Percentiles rank a stretch among this genome's conserved stretches.
Evolutionary conservation across 345 rosid genomes (phyloP).

Genomic region (Bretschneidera sinensis): DNA sequence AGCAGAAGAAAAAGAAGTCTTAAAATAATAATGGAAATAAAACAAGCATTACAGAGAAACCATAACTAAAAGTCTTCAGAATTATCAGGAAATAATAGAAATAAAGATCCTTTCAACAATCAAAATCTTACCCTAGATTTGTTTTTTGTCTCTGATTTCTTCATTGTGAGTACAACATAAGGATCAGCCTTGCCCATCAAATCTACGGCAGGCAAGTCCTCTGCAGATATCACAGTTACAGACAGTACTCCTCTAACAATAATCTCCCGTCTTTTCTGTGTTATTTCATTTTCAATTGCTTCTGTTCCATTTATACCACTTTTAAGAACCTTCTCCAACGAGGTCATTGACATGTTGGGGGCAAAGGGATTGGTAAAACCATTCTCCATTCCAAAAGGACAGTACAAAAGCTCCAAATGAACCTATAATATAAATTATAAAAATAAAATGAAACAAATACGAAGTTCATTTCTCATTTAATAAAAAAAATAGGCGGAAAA

Average conservation of each 20-base stretch:
- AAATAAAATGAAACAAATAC: not conserved
- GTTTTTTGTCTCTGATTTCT: conserved; percentile 69
- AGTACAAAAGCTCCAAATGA: conserved; percentile 89
- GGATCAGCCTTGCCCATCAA: conserved; percentile 98
- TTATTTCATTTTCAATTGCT: conserved; percentile 39
- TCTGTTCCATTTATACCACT: conserved; percentile 48
- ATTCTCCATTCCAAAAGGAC: conserved; percentile 71
- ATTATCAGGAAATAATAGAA: not conserved
- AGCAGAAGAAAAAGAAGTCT: conserved; percentile 1
- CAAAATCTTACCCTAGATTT: conserved; percentile 65
- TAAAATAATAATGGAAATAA: no score
- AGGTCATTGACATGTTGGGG: conserved; percentile 57
- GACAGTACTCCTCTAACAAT: conserved; percentile 92
- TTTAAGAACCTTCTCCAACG: conserved; percentile 84
- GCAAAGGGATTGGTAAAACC: conserved; percentile 57
- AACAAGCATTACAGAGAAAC: not conserved
- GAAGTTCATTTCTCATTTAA: not conserved
- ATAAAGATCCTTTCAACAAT: conserved; percentile 2
- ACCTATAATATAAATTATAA: conserved; percentile 43
- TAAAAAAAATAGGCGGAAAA: no score
- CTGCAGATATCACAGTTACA: conserved; percentile 89
- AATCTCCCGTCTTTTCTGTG: conserved; percentile 64
- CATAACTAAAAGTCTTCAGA: not conserved
- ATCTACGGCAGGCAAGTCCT: conserved; percentile 76
- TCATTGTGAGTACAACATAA: conserved; percentile 76